Conservation (phyloP, 2,329 filamentous ascomycete genomes). For the Madurella fahalii region DNA sequence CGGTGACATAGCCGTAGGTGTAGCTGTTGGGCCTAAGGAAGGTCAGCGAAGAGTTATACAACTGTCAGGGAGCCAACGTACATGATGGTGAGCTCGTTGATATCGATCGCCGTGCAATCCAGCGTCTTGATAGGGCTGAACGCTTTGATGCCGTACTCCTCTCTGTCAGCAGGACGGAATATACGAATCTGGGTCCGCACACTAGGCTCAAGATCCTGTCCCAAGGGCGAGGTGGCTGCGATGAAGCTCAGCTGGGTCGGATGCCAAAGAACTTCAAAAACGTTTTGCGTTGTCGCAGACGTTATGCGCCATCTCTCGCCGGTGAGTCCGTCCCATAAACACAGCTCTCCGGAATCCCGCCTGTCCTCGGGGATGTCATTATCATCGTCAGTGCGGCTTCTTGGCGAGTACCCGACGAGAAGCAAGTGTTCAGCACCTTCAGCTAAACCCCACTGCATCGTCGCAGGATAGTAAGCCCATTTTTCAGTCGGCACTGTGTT, state of each 20-base stretch:
- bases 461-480: slow-evolving; percentile 61
- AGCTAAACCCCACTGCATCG: slow-evolving; percentile 57
- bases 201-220: slow-evolving; percentile 40
- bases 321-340: slow-evolving; percentile 52
- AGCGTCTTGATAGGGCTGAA: slow-evolving; percentile 50
- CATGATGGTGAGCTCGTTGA: slow-evolving; percentile 59
- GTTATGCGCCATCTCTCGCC: slow-evolving; percentile 44
- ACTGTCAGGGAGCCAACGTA: slow-evolving; percentile 23
- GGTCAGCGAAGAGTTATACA: slow-evolving; percentile 23
- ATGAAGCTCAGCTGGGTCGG: slow-evolving; percentile 51
- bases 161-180: slow-evolving; percentile 37
- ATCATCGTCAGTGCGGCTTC: slow-evolving; percentile 50
- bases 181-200: slow-evolving; percentile 56
- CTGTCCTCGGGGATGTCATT: slow-evolving; percentile 56
- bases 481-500: slow-evolving; percentile 36
- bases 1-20: slow-evolving; percentile 51
- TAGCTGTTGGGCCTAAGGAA: slow-evolving; percentile 46
- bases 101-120: slow-evolving; percentile 56
- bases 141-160: slow-evolving; percentile 30
- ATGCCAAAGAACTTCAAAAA: slow-evolving; percentile 64
- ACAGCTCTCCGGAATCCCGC: slow-evolving; percentile 55
- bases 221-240: slow-evolving; percentile 53
- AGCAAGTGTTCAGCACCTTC: slow-evolving; percentile 46
- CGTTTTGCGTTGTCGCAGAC: slow-evolving; percentile 53
- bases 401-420: slow-evolving; percentile 60